Evolutionary conservation across 108 stramenopile species (phyloP), one percentile per base, ranked within the genome.

Genomic region (Pseudonitzschia pungens): DNA sequence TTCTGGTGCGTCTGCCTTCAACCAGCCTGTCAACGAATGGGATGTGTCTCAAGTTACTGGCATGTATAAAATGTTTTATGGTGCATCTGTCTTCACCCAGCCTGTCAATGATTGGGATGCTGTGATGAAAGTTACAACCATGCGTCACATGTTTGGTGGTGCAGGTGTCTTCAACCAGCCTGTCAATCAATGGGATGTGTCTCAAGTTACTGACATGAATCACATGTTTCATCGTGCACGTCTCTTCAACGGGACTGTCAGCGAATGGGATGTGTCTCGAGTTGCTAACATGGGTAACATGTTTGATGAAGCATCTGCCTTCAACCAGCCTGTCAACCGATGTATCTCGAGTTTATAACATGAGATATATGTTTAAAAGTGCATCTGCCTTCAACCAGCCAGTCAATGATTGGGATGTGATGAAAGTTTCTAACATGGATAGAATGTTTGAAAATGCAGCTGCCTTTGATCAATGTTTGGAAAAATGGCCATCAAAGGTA

Each of bases 371-470:
- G 73, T 84, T 84, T 52, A 15, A 40, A 22, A 58, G 48, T 3
- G 77, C 84, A 1, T 41, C 51, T 0, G 16, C 80, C n/a, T 84
- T 84, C 59, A 58, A 84, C 65, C 72, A 66, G 33, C 74, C 69
- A 27, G 42, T 84, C 0, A 27, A 24, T 2, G n/a, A 1, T 24
- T 84, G 79, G 79, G 63, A 81, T 32, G 57, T 62, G 4, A 29
- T 52, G 24, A 1, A 16, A 2, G 81, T 81, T 26, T 52, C 36
- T 0, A 28, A 54, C n/a, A 79, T 85, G 81, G 4, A 4, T 9
- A 11, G 60, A 9, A 84, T 81, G 80, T 81, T 84, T 73, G 27
- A n/a, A 1, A 68, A 36, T 24, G 83, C 83, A 15, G 24, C 18
- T 2, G 12, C 54, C 29, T 84, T 85, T 44, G 60, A 79, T 29